phyloP scores from a whole-genome alignment of 305 asterid species.

The Fraxinus angustifolia region DNA sequence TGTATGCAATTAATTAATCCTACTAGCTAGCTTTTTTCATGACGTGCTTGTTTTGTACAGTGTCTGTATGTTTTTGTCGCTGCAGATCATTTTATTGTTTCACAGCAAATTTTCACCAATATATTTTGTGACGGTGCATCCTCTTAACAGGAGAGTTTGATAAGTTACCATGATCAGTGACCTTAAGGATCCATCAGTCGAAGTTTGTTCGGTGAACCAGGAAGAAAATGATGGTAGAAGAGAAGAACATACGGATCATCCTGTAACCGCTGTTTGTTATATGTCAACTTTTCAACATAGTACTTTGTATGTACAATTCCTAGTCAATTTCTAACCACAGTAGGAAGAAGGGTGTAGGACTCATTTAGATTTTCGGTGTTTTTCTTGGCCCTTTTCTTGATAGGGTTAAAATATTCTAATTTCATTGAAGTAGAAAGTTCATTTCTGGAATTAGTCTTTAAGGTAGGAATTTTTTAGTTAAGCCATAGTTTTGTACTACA shows the following conservation, averaged over 20 bases:
- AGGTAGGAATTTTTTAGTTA: slow-evolving; percentile 29
- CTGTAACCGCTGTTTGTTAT: not conserved
- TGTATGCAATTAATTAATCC: not conserved
- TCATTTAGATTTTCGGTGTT: slow-evolving; percentile 21
- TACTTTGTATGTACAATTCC: slow-evolving; percentile 45
- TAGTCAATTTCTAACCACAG: slow-evolving; percentile 33
- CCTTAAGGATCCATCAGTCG: slow-evolving; percentile 16
- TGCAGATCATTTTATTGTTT: not conserved
- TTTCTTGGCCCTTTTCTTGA: not conserved
- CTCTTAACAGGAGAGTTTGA: slow-evolving; percentile 57
- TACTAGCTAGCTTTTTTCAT: not conserved
- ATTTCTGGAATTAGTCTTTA: not conserved
- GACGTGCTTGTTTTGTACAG: not conserved
- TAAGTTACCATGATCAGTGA: slow-evolving; percentile 24
- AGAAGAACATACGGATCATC: slow-evolving; percentile 9
- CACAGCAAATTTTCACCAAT: not conserved
- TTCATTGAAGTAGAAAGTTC: slow-evolving; percentile 36
- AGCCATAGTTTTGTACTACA: slow-evolving; percentile 21
- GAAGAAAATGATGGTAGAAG: slow-evolving; percentile 15
- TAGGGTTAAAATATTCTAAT: slow-evolving; percentile 36
- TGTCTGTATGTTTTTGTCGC: not conserved
- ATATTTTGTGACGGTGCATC: not conserved
- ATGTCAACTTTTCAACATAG: slow-evolving; percentile 8
- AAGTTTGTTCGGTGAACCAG: slow-evolving; percentile 7
- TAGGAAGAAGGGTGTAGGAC: slow-evolving; percentile 30